phyloP scores from a whole-genome alignment of 2,329 filamentous ascomycete species.

The Aureobasidium mangrovei region DNA sequence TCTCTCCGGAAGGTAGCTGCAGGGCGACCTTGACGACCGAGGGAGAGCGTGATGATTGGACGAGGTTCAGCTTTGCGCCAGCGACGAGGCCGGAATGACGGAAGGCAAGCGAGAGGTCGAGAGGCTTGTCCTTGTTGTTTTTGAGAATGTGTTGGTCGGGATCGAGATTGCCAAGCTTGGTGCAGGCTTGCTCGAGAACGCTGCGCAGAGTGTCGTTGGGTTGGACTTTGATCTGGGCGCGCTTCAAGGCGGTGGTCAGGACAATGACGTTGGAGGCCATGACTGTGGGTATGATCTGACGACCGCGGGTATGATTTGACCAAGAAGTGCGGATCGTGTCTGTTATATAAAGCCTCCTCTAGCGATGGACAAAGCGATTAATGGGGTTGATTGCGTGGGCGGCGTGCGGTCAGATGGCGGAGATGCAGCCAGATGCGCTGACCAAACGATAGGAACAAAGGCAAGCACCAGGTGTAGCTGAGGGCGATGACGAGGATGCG shows the following conservation, averaged over 20 bases:
- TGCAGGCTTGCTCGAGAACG: slow-evolving; percentile 78
- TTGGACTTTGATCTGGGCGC: slow-evolving; percentile 72
- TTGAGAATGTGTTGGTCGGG: slow-evolving; percentile 72
- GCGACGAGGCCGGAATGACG: slow-evolving; percentile 72
- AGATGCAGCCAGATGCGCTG: slow-evolving; percentile 21
- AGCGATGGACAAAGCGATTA: neutral
- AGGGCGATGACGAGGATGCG: slow-evolving; percentile 27
- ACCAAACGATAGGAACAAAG: slow-evolving; percentile 22
- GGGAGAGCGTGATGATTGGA: slow-evolving; percentile 76
- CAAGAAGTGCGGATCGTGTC: neutral
- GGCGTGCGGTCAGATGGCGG: slow-evolving; percentile 2
- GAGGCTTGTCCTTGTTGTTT: slow-evolving; percentile 73
- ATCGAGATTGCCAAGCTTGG: slow-evolving; percentile 60
- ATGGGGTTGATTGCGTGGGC: neutral
- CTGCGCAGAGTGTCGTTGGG: slow-evolving; percentile 76
- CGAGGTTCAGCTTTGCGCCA: slow-evolving; percentile 87
- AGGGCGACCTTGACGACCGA: slow-evolving; percentile 83
- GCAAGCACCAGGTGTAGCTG: slow-evolving; percentile 26
- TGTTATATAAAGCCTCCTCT: neutral
- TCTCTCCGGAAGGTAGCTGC: slow-evolving; percentile 68
- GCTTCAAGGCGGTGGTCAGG: slow-evolving; percentile 68
- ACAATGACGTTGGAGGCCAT: slow-evolving; percentile 90
- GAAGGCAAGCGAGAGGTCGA: slow-evolving; percentile 79
- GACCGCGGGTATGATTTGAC: neutral
- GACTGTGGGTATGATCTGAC: neutral